Evolutionary conservation across 2,329 filamentous ascomycete species (phyloP).

Genomic region (Fonsecaea nubica): DNA sequence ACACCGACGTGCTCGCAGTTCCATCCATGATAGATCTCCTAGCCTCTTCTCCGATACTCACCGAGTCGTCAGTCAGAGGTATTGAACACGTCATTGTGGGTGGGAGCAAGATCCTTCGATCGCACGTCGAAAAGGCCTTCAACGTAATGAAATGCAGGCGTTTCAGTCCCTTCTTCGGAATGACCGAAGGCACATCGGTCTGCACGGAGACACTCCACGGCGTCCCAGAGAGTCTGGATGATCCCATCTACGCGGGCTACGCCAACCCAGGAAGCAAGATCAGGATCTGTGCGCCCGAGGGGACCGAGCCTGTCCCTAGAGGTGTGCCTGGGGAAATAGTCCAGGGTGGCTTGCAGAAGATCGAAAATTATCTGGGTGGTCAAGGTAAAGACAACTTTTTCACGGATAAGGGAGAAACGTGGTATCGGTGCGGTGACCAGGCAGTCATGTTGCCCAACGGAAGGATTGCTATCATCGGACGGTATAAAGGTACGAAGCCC

Average conservation of each 20-base stretch:
- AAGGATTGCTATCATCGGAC: constrained; percentile 49
- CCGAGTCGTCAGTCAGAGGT: background rate
- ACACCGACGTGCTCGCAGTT: constrained; percentile 21
- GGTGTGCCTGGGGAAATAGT: constrained; percentile 52
- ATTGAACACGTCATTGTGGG: constrained; percentile 21
- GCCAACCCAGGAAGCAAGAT: constrained; percentile 38
- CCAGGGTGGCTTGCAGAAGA: constrained; percentile 48
- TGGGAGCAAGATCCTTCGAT: constrained; percentile 21
- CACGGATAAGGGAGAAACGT: constrained; percentile 44
- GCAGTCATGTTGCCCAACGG: constrained; percentile 50
- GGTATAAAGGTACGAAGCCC: constrained; percentile 48
- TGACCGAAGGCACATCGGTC: constrained; percentile 19
- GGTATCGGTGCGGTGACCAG: constrained; percentile 54
- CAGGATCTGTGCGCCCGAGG: constrained; percentile 48
- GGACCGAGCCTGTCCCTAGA: constrained; percentile 42
- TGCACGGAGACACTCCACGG: constrained; percentile 10
- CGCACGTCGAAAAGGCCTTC: constrained; percentile 18
- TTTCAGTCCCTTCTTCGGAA: constrained; percentile 19
- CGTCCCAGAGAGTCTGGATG: constrained; percentile 1
- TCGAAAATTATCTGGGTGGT: constrained; percentile 46
- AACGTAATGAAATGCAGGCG: constrained; percentile 3
- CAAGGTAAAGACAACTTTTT: constrained; percentile 46
- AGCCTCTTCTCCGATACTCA: constrained; percentile 1
- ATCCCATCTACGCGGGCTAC: constrained; percentile 21
- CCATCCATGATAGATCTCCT: constrained; percentile 25